Evolutionary conservation across 2,329 filamentous ascomycete genomes (phyloP), one percentile per base, ranked within the genome.

Genomic region (Clarireedia hainanense): DNA sequence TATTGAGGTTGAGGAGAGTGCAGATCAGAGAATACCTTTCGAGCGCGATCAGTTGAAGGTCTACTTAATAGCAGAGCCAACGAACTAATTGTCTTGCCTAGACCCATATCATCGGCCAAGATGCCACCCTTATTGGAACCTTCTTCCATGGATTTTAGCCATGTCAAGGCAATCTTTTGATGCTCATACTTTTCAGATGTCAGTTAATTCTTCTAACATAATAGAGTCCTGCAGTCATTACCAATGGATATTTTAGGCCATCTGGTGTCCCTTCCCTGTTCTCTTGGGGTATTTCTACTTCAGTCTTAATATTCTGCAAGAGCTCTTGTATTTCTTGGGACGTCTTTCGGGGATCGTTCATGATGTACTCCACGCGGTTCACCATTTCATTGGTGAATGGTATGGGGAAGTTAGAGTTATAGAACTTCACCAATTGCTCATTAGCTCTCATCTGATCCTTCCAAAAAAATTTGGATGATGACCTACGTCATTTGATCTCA

Each of bases 1-100:
- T 23, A 9, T 37, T 40, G 26, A 26, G 4, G 6, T 20, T 24
- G 20, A 37, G 27, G 14, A 51, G 40, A 55, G n/a, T 20, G 43
- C 5, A 52, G 24, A 34, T 15, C 14, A 17, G 48, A 17, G 23
- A 40, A 53, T 64, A 65, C 65, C 62, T 69, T 74, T 67, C 64
- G 69, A 63, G 47, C 50, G 52, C 40, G 60, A 58, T 85, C 76
- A 0, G 74, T 70, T 0, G 87, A 81, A n/a, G 78, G 84, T 5
- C 84, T 79, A 57, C 57, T 58, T 14, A 68, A 40, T 15, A 68
- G 87, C 45, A 96, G 77, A 4, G 91, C 81, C 23, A 96, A 75
- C 5, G 88, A 85, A 59, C 92, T 89, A 24, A 96, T 85, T 0
- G 89, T 92, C 71, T 94, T 92, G 6, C 89, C 89, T 10, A 92